Evolutionary conservation across 805 yeast genomes (phyloP), one percentile per base, ranked within the genome.

Genomic region (Blastobotrys attinorum): DNA sequence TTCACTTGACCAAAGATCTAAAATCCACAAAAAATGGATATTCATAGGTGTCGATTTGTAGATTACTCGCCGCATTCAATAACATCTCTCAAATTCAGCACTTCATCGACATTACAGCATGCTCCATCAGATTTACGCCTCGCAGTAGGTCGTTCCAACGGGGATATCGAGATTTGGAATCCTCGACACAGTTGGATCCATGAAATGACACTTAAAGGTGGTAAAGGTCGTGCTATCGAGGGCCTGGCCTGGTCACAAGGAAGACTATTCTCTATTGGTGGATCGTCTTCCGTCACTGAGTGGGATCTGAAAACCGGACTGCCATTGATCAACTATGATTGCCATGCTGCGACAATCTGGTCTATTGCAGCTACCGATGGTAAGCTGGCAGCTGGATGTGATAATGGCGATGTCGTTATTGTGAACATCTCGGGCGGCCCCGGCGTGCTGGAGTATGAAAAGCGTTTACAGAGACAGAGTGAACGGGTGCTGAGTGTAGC

Each of bases 151-250:
- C 75, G 97, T 61, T 76, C 86, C 37, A 89, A 92, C 59, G 99
- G 99, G 32, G 89, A 89, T 57, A 83, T 92, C 47, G 98, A 92
- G 63, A 79, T 92, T 27, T 90, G 97, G 96, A 86, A 86, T 61
- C 61, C 61, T 4, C 71, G 79, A 55, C 70, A 73, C 48, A 48
- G 52, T 55, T 89, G 97, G 97, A 66, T 77, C 42, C 87, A 85
- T 50, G 97, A 92, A 57, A 47, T 49, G 17, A 67, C 76, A 0
- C 69, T 90, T 36, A 76, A 75, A 44, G 97, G 97, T 10, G 87
- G 94, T 2, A 72, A 73, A 45, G 95, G 83, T 22, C 73, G 94
- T 47, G 79, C 96, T 5, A 75, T 92, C 43, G 99, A 92, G 66
- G 96, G 95, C 0, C 63, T 92, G 6, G 81, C 81, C 17, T 92